These are phyloP conservation scores for Collariella sp. DNA, from an alignment of 495 filamentous ascomycete species.

Conservation along the genomic window DNA sequence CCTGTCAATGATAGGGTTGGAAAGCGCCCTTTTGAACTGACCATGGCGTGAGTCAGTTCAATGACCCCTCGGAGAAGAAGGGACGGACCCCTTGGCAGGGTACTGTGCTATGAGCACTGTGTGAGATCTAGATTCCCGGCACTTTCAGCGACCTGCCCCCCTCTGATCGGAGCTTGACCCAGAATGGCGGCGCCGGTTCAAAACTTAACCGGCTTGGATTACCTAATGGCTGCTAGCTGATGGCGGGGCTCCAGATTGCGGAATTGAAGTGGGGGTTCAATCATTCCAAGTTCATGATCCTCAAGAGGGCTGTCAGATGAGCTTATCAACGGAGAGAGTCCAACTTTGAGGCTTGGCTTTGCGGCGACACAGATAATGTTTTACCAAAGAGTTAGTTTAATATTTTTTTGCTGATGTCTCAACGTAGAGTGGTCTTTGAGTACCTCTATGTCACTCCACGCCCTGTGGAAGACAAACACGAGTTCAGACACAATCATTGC, in stretches of 20 bases:
- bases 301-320: too few species aligned
- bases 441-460: too few species aligned
- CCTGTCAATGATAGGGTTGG: background rate
- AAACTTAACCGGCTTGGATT: background rate
- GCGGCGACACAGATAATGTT: too few species aligned
- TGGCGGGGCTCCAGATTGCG: background rate
- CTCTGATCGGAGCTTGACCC: slow-evolving; percentile 7
- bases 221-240: background rate
- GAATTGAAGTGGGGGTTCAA: background rate
- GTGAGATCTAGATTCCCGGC: background rate
- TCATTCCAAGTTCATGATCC: too few species aligned
- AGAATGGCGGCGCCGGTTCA: background rate
- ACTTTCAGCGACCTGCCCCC: background rate
- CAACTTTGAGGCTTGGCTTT: too few species aligned
- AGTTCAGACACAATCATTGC: too few species aligned
- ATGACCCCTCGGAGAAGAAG: slow-evolving; percentile 5
- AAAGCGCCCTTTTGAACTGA: background rate
- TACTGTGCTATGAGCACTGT: slow-evolving; percentile 3
- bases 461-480: too few species aligned
- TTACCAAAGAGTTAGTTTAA: too few species aligned
- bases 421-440: too few species aligned
- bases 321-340: too few species aligned
- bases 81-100: background rate
- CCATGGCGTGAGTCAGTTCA: slow-evolving; percentile 12
- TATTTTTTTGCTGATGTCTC: too few species aligned